phyloP scores from a whole-genome alignment of 305 asterid genomes.

The Fraxinus velutina region DNA sequence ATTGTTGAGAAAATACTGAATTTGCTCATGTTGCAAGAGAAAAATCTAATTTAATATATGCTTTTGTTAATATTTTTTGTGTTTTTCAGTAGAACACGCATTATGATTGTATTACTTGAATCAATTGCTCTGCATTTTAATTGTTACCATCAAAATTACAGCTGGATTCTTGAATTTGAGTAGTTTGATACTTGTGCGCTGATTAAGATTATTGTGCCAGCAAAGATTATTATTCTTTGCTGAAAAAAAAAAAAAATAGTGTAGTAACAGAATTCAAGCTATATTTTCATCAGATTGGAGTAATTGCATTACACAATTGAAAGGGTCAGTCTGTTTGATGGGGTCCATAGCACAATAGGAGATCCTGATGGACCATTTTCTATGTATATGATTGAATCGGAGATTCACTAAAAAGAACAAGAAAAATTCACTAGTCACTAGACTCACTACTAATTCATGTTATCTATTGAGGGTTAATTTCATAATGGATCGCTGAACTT shows the following conservation, averaged over 20 bases:
- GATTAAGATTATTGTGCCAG: neutral
- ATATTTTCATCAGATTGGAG: neutral
- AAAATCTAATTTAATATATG: neutral
- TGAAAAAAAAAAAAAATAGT: neutral
- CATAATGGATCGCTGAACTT: neutral
- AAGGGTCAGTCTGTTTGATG: neutral
- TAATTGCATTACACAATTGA: neutral
- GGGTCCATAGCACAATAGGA: neutral
- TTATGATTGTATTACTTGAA: neutral
- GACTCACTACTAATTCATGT: neutral
- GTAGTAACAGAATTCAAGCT: neutral
- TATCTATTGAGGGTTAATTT: neutral
- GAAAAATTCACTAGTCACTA: neutral
- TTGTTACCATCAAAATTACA: neutral
- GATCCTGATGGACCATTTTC: neutral
- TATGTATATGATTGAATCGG: neutral
- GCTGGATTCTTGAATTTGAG: neutral
- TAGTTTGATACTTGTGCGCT: neutral
- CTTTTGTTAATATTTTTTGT: neutral
- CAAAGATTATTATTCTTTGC: neutral
- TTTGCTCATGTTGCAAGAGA: neutral
- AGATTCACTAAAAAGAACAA: neutral
- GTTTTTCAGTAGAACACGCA: neutral
- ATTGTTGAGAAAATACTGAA: neutral
- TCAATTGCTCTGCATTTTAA: neutral